Evolutionary conservation across 192 early-diverging fungal species (phyloP), one percentile per base, ranked within the genome.

Genomic region (Coemansia sp.): DNA sequence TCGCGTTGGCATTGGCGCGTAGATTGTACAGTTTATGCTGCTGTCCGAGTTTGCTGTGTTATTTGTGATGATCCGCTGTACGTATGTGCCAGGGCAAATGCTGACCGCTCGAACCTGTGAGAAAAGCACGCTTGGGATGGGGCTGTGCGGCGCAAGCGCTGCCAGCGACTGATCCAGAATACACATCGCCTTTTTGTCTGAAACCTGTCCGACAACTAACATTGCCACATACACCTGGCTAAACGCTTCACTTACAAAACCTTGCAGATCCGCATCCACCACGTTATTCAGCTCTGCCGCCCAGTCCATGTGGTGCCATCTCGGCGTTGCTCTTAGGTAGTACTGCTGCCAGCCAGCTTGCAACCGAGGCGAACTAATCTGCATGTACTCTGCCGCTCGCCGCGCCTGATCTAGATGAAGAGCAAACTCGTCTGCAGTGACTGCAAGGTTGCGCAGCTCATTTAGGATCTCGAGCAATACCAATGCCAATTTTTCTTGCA

Each of bases 1-100:
- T 5, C 31, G 31, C 6, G 31, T 34, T 34, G 31, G 31, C 31
- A 7, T 34, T 6, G 31, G 31, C 38, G 48, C 83, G 58, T 93
- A 89, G 11, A 94, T 63, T 48, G 86, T 84, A 69, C 89, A 91
- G 38, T 90, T 87, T n/a, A 95, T 85, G 10, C 91, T 90, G 36
- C 88, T 94, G 59, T 98, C 66, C 91, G 87, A 70, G 85, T 87
- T 65, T 28, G 15, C 54, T 42, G 38, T 19, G 26, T 54, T 56
- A 8, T 9, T 10, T 1, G 42, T 48, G 1, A 46, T 36, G 4
- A 57, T n/a, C 8, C 59, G 66, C 8, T 7, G 44, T 19, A 59
- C n/a, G 53, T 68, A 68, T 2, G 66, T 61, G 51, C 59, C 59
- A n/a, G 57, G 57, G 15, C 10, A 10, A 21, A 68, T 20, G 20